Evolutionary conservation across 345 rosid species (phyloP).

Genomic region (Dipteronia dyeriana): DNA sequence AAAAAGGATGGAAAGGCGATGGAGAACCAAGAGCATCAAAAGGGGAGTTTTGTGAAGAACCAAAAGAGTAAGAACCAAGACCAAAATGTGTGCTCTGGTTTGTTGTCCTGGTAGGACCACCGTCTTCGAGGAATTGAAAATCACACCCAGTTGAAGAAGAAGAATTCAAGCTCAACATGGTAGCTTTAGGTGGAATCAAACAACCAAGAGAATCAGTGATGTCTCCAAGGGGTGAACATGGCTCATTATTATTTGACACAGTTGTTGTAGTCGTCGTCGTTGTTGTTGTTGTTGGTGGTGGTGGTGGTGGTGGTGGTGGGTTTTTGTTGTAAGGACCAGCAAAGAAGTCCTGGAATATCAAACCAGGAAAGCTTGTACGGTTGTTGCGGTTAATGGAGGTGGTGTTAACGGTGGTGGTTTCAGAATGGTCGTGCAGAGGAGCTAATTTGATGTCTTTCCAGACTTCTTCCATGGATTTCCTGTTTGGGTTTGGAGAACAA

Average conservation of each 20-base stretch:
- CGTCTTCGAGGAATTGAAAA: conserved; percentile 9
- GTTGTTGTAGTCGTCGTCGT: background rate
- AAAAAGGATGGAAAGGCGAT: conserved; percentile 2
- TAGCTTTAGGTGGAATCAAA: conserved; percentile 12
- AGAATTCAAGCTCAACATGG: conserved; percentile 32
- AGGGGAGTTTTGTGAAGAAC: background rate
- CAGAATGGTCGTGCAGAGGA: conserved; percentile 19
- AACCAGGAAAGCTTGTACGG: conserved; percentile 4
- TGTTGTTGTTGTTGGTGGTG: background rate
- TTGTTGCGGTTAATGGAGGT: background rate
- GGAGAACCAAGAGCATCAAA: conserved; percentile 22
- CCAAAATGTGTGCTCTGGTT: conserved; percentile 4
- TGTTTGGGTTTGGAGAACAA: background rate
- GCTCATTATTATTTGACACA: background rate
- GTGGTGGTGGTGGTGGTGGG: background rate
- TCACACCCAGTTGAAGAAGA: conserved; percentile 19
- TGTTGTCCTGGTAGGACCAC: background rate
- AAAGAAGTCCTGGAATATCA: conserved; percentile 39
- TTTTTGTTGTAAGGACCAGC: conserved; percentile 27
- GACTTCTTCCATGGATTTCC: conserved; percentile 49
- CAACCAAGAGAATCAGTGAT: background rate
- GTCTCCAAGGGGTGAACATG: background rate
- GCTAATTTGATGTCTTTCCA: conserved; percentile 45
- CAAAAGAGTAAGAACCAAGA: conserved; percentile 5
- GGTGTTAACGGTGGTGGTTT: background rate